Base-by-base conservation (phyloP, 805 yeast genomes). In the Blastobotrys peoriensis region DNA sequence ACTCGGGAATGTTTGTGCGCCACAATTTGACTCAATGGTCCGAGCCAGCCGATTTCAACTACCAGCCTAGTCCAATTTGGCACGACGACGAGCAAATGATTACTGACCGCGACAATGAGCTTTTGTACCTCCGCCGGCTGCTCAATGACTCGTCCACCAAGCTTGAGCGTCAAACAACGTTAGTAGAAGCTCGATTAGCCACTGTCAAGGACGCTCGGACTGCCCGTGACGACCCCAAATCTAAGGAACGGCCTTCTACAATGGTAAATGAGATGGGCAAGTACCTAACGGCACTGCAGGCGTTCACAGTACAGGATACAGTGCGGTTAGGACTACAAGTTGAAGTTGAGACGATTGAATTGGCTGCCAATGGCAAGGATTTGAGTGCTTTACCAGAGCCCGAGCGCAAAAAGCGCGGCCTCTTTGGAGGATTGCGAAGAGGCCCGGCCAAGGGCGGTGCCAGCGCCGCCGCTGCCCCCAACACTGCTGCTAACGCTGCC, bases 51-150 rank as follows among this genome's bases (percentile, higher is more conserved):
- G 98, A 91, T 65, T 86, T 84, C 59, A 73, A 78, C 52, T 93
- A 84, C 57, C 75, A 85, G 50, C 96, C 98, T 1, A 81, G 95
- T 20, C 81, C 88, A 23, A 82, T 93, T 35, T 93, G 98, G 98
- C 98, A 91, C 64, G 98, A 93, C 58, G 97, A 93, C 63, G 96
- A 87, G 52, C 68, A 75, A 28, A 71, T 82, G 50, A 73, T 79
- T 1, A 69, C 74, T 3, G 73, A 75, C 36, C 15, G 17, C 15
- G 79, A 75, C 35, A 49, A 54, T 17, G 61, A 65, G 4, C 54
- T 62, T 44, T 51, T 55, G 38, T 59, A 50, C 43, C 53, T 69
- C 40, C 59, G 69, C 16, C 67, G 66, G 23, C 54, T 60, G 42
- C 58, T 67, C 10, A 53, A 56, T 21, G 62, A 64, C 19, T 58